Base-by-base conservation (phyloP, 805 yeast genomes). In the Schwanniomyces pseudopolymorphus region DNA sequence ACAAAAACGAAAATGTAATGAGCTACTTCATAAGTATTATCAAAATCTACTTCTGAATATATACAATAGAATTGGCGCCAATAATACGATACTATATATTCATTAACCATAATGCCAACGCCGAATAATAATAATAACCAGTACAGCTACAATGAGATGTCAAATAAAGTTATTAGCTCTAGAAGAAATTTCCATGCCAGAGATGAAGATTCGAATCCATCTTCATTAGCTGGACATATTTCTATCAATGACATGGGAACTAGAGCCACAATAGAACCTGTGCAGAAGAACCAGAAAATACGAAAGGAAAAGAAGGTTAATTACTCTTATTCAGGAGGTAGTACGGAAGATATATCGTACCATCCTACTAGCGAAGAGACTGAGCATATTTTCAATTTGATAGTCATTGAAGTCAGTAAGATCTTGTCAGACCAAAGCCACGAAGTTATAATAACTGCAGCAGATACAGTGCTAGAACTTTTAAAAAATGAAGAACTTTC, bases 361-460 rank as follows among this genome's bases (percentile, higher is more conserved):
- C 70, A 74, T 28, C 96, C 96, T 0, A 74, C 79, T 6, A 75
- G 79, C 3, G 75, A 73, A 10, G 76, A 74, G 16, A 83, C 81
- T 13, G 62, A 72, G 2, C 71, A 68, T 25, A 61, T 71, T 0
- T 86, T 83, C 60, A 85, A 81, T 37, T 60, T 71, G 37, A 70
- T 89, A n/a, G 65, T 85, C 49, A 62, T 78, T 0, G 81, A 87
- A 81, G 79, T 87, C 3, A 72, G 78, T 5, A 61, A 67, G 2
- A 69, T 73, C 14, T 64, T 87, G 33, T 86, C 84, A 10, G 97
- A 90, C 60, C 79, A 87, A n/a, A 80, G 91, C 7, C 89, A 86
- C 46, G 87, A 82, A 37, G 79, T 83, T 1, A 74, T 89, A 2
- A 60, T 82, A 17, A 84, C 94, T 3, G 87, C 90, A 4, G 80